A percentile compares a stretch with the other conserved stretches of the same genome.
Evolutionary conservation across 495 filamentous ascomycete genomes (phyloP).

Genomic region (Extremus antarcticus): DNA sequence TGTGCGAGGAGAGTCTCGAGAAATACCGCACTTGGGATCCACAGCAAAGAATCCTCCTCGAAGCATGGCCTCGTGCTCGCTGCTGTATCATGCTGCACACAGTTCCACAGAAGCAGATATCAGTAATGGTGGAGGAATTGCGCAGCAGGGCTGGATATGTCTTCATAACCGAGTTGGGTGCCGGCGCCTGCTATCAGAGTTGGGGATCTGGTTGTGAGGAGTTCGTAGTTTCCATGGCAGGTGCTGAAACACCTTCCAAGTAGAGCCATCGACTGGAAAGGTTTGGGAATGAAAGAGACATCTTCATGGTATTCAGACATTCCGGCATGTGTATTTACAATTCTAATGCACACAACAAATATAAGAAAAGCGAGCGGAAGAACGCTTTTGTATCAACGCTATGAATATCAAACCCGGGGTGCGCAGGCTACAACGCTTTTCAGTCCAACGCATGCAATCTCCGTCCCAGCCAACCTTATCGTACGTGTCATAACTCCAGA

Average conservation of each 20-base stretch:
- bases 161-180: background rate
- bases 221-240: background rate
- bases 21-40: background rate
- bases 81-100: background rate
- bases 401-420: too few species aligned
- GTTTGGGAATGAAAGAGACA: too few species aligned
- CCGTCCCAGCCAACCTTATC: background rate
- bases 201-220: background rate
- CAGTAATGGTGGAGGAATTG: background rate
- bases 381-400: too few species aligned
- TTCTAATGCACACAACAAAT: too few species aligned
- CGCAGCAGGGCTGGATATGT: too few species aligned
- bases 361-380: too few species aligned
- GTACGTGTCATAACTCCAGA: background rate
- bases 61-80: background rate
- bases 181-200: background rate
- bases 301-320: too few species aligned
- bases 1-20: slow-evolving; percentile 1
- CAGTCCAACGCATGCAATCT: background rate
- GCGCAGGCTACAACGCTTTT: too few species aligned
- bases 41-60: background rate
- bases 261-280: too few species aligned
- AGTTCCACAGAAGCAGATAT: background rate
- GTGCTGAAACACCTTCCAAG: background rate
- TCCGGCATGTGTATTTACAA: too few species aligned